These are phyloP conservation scores for Pichia sp. DNA, from an alignment of 1,139 yeast species.

Conservation along the genomic window DNA sequence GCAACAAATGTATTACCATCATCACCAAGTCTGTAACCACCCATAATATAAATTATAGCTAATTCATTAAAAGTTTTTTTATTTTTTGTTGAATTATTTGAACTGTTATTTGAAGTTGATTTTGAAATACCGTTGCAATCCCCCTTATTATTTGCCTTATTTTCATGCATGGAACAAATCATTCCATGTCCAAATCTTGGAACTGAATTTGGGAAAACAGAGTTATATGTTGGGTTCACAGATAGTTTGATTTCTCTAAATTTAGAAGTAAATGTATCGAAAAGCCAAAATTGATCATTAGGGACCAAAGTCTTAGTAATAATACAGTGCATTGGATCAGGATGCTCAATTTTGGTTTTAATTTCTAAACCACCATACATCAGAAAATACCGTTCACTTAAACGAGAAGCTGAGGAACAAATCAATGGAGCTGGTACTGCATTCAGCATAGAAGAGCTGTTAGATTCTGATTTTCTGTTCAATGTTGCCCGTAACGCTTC, in stretches of 20 bases:
- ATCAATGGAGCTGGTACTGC: constrained; percentile 34
- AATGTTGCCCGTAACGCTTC: not conserved
- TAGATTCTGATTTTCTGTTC: constrained; percentile 3
- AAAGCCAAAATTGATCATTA: constrained; percentile 36
- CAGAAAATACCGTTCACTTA: constrained; percentile 35
- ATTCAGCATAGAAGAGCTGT: constrained; percentile 4
- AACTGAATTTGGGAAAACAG: constrained; percentile 32
- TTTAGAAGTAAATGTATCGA: constrained; percentile 33
- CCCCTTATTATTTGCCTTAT: not conserved
- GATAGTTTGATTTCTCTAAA: constrained; percentile 33
- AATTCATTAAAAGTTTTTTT: constrained; percentile 16
- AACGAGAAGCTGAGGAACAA: constrained; percentile 31
- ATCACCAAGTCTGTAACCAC: constrained; percentile 32
- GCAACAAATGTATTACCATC: constrained; percentile 29
- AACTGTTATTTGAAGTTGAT: not conserved
- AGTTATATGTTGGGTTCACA: constrained; percentile 35
- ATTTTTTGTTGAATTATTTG: not conserved
- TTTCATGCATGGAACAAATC: constrained; percentile 28
- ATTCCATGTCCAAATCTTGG: constrained; percentile 43
- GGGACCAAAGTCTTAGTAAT: constrained; percentile 31
- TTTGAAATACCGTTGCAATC: no score
- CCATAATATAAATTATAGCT: constrained; percentile 34
- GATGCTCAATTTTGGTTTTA: constrained; percentile 25
- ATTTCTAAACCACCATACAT: constrained; percentile 43
- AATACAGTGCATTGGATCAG: constrained; percentile 27